Evolutionary conservation across 306 rosid genomes (phyloP), one percentile per base, ranked within the genome.

Genomic region (Cercis canadensis): DNA sequence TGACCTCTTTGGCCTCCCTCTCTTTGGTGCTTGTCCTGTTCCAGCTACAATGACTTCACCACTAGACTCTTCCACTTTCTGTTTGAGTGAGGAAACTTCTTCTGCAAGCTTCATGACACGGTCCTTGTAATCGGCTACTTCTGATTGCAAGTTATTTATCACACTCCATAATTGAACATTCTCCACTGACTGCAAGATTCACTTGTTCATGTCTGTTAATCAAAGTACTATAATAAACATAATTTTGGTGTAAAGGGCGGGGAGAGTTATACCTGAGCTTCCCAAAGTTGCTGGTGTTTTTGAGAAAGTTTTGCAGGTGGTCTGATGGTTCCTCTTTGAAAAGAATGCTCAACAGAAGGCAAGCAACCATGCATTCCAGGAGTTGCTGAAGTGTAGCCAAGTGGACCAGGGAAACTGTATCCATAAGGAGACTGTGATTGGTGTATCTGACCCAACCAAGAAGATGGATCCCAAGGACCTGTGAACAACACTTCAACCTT

Each of bases 271-370:
- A 83, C 90, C 81, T 83, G 87, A 65, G 83, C 84, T 60, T 74
- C 84, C 90, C 89, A 86, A 21, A 88, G 82, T 78, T 70, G 75
- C 37, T 83, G 81, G 75, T 86, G 85, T 66, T 79, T 79, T 53
- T 68, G 82, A 67, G 88, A 72, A 66, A 85, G 79, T 57, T 70
- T 78, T 43, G 62, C 65, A 1, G 68, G 36, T 46, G 87, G 53
- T 31, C 45, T 78, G 63, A 70, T 74, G 43, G 37, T 53, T 76
- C 85, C 87, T 55, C 73, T 83, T 60, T 74, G 74, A 65, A 46
- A 43, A 61, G 70, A 53, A 63, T 69, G 72, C 44, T 73, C 81
- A 46, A 17, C 46, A 16, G 81, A 58, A 45, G 79, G 29, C 31
- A 61, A 51, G 70, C 69, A 60, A 53, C 53, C 50, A 19, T 75